Base-by-base conservation (phyloP, 2,329 filamentous ascomycete genomes). In the Hypoxylon sp. region DNA sequence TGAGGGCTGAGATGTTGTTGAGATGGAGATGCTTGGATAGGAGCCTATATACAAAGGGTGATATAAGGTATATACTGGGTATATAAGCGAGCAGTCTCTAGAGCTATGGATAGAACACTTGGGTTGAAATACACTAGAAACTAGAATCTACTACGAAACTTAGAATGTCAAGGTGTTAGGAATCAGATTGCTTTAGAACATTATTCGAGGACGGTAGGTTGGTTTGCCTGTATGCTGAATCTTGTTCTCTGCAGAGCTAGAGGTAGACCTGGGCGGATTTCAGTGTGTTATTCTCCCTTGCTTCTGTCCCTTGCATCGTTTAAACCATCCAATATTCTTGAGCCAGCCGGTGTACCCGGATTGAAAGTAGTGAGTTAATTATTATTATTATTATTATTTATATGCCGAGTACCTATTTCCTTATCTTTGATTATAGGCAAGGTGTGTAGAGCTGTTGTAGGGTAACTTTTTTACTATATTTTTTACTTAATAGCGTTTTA, bases 161-260 rank as follows among this genome's bases (percentile, higher is more conserved):
- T 7, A 26, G 33, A n/a, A 32, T 18, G 24, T 14, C 7, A 32
- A 26, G 26, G 26, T 16, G 11, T 16, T n/a, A 18, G 24, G 9
- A n/a, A 40, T n/a, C n/a, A n/a, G n/a, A 53, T 53, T 11, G 26
- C 9, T 11, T 45, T 54, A 54, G 51, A 54, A 33, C 20, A 42
- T 1, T 14, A 26, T 12, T 9, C 4, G n/a, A 38, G n/a, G 9
- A 38, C 18, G 8, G n/a, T n/a, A 38, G 5, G 9, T 7, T 14
- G n/a, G 36, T 18, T 38, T 8, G 2, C 14, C 5, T 33, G 18
- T 38, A 18, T 2, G n/a, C 14, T 18, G 2, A 4, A 30, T 30
- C 4, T 1, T 11, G 5, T 30, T 11, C 28, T 30, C 11, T 7
- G 11, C 28, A 30, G 12, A 14, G 4, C 32, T 36, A 36, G 5